Conservation (phyloP, 2,329 filamentous ascomycete species). For the Aspergillus texensis region DNA sequence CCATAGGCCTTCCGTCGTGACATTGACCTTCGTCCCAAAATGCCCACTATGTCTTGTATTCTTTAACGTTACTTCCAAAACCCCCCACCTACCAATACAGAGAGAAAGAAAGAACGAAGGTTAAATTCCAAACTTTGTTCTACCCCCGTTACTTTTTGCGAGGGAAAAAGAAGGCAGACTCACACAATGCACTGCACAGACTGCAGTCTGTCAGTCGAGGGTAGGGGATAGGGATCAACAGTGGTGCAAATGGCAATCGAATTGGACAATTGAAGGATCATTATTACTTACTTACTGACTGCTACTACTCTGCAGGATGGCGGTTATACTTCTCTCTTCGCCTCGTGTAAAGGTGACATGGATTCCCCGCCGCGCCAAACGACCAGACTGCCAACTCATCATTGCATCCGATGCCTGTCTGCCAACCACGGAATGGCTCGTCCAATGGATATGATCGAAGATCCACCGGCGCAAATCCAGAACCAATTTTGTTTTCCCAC, state of each 20-base stretch:
- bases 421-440: constrained; percentile 27
- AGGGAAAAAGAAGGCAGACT: constrained; percentile 12
- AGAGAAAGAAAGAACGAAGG: not conserved
- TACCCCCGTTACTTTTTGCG: not conserved
- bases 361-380: constrained; percentile 47
- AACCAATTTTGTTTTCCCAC: constrained; percentile 13
- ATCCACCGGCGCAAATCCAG: constrained; percentile 15
- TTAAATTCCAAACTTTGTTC: not conserved
- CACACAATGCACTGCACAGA: constrained; percentile 19
- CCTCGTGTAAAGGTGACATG: constrained; percentile 46
- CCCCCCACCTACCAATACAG: not conserved
- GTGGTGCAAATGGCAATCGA: constrained; percentile 12
- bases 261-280: constrained; percentile 4
- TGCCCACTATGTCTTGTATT: not conserved
- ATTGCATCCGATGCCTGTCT: constrained; percentile 63
- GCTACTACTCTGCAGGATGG: not conserved
- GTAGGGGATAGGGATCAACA: not conserved
- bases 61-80: not conserved
- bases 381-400: constrained; percentile 69
- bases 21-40: not conserved
- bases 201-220: constrained; percentile 12
- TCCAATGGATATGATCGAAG: constrained; percentile 19
- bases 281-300: not conserved
- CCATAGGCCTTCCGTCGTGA: not conserved
- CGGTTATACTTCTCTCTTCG: constrained; percentile 9